These are phyloP conservation scores for Lumnitzera racemosa DNA, from an alignment of 345 rosid species.

Conservation along the genomic window DNA sequence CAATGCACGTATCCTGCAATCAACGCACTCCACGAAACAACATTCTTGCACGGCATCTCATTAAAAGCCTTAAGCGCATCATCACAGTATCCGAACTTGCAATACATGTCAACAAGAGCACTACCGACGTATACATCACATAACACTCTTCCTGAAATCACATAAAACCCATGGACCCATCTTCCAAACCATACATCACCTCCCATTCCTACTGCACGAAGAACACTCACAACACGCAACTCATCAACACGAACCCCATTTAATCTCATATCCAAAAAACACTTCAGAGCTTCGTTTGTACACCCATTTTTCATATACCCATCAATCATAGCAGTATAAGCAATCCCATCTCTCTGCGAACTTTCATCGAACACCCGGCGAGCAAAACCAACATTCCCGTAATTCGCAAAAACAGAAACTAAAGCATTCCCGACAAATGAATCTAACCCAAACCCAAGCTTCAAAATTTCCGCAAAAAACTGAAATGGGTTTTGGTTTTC, in stretches of 20 bases:
- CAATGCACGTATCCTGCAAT: conserved; percentile 25
- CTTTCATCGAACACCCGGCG: too few relatives aligned
- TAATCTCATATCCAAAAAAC: conserved; percentile 19
- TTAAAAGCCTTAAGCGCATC: conserved; percentile 25
- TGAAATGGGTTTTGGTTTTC: conserved; percentile 17
- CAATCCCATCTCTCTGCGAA: too few relatives aligned
- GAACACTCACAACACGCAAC: conserved; percentile 21
- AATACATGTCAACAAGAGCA: conserved; percentile 30
- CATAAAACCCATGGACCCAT: conserved; percentile 26
- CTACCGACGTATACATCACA: conserved; percentile 26
- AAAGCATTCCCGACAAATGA: too few relatives aligned
- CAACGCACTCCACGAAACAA: conserved; percentile 32
- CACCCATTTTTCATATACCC: conserved; percentile 12
- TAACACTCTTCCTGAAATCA: conserved; percentile 18
- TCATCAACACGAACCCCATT: conserved; percentile 16
- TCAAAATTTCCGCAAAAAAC: conserved; percentile 18
- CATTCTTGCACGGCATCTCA: conserved; percentile 24
- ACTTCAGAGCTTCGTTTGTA: conserved; percentile 14
- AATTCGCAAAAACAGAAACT: too few relatives aligned
- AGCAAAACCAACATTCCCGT: too few relatives aligned
- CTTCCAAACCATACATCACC: conserved; percentile 27
- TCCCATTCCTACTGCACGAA: conserved; percentile 20
- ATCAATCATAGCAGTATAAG: background rate
- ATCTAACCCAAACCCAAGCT: conserved; percentile 21
- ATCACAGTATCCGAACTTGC: conserved; percentile 18